Conservation (phyloP, 345 rosid genomes). For the Linum tenue region DNA sequence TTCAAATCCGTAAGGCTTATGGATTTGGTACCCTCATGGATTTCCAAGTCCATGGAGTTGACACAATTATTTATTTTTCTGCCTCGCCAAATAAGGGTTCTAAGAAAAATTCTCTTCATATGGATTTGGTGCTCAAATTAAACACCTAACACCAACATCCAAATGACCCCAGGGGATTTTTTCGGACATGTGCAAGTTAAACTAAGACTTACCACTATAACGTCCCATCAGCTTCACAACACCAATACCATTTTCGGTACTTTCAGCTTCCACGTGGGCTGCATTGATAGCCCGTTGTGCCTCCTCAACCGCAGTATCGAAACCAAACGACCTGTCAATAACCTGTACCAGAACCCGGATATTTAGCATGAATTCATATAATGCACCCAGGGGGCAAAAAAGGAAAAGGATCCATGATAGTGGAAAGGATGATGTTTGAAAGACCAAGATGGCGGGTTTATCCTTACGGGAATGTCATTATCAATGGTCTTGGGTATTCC, state of each 20-base stretch:
- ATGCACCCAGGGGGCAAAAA: conserved; percentile 5
- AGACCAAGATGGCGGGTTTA: neutral
- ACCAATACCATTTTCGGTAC: conserved; percentile 70
- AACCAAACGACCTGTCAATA: conserved; percentile 88
- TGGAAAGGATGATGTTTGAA: conserved; percentile 1
- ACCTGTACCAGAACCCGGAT: conserved; percentile 39
- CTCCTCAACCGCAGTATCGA: conserved; percentile 91
- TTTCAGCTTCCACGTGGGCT: conserved; percentile 84
- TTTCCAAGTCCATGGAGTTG: too few relatives aligned
- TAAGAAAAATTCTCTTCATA: too few relatives aligned
- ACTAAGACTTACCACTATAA: conserved; percentile 48
- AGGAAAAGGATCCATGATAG: conserved; percentile 10
- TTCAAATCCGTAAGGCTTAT: too few relatives aligned
- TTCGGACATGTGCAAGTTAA: too few relatives aligned
- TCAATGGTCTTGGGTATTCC: conserved; percentile 94
- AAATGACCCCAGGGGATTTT: too few relatives aligned
- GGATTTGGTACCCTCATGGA: too few relatives aligned
- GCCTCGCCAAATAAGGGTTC: too few relatives aligned
- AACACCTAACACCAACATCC: too few relatives aligned
- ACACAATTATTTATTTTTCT: too few relatives aligned
- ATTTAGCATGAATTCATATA: conserved; percentile 6
- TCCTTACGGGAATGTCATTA: conserved; percentile 74
- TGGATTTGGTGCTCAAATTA: too few relatives aligned
- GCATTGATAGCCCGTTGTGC: conserved; percentile 94
- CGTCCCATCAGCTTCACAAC: conserved; percentile 92